These are phyloP conservation scores for Saposhnikovia divaricata DNA, from an alignment of 129 eudicot species.

Conservation along the genomic window DNA sequence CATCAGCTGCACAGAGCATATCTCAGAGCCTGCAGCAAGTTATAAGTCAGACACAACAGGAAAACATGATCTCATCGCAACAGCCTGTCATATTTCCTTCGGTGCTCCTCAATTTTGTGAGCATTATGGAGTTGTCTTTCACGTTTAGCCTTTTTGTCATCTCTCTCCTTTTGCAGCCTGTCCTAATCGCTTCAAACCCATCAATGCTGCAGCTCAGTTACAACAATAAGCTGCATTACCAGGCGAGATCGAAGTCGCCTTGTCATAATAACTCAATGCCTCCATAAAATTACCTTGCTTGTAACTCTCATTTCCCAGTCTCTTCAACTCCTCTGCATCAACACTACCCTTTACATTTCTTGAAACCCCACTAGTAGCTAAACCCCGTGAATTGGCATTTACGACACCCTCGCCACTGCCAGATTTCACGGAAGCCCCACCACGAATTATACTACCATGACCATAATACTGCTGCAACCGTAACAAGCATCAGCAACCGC, in stretches of 20 bases:
- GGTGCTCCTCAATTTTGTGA: no score
- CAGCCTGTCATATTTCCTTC: slow-evolving; percentile 6
- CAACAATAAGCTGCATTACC: slow-evolving; percentile 62
- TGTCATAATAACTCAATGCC: slow-evolving; percentile 62
- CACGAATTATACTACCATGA: slow-evolving; percentile 88
- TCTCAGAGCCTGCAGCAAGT: slow-evolving; percentile 30
- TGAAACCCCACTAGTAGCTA: not conserved
- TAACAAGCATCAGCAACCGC: no score
- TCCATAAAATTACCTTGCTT: slow-evolving; percentile 42
- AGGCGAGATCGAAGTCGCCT: slow-evolving; percentile 55
- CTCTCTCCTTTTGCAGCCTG: slow-evolving; percentile 30
- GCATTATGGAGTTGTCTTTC: no score
- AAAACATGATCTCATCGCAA: slow-evolving; percentile 36
- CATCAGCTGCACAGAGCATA: slow-evolving; percentile 47
- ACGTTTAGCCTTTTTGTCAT: no score
- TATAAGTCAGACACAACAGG: slow-evolving; percentile 42
- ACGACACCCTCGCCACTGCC: slow-evolving; percentile 9
- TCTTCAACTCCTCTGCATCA: slow-evolving; percentile 72
- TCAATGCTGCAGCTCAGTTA: slow-evolving; percentile 78
- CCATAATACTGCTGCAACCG: slow-evolving; percentile 36
- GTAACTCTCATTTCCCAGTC: slow-evolving; percentile 59
- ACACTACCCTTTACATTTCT: not conserved
- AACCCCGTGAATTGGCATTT: slow-evolving; percentile 13
- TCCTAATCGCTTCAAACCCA: slow-evolving; percentile 46
- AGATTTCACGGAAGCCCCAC: slow-evolving; percentile 31